Conservation (phyloP, 768 basidiomycete species). For the Gymnopilus dilepis region DNA sequence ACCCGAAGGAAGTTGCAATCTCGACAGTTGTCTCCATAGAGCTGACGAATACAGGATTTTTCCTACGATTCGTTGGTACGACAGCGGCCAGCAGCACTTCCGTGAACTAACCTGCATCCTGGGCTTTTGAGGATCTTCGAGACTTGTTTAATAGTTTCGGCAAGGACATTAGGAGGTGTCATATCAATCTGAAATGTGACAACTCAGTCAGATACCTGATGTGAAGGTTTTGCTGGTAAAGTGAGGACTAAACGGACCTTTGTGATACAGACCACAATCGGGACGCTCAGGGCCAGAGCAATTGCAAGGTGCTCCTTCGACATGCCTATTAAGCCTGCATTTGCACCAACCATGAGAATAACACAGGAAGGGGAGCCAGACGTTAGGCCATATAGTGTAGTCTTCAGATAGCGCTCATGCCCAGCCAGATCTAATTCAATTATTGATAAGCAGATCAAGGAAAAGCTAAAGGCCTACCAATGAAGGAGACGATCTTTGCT, state of each 20-base stretch:
- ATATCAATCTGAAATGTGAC: slow-evolving; percentile 77
- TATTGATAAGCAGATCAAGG: not conserved
- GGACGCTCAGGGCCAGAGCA: slow-evolving; percentile 90
- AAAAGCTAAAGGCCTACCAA: slow-evolving; percentile 51
- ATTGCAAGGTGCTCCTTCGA: slow-evolving; percentile 97
- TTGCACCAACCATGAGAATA: slow-evolving; percentile 92
- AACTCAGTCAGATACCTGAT: not conserved
- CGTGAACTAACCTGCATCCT: slow-evolving; percentile 74
- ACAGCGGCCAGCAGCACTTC: not conserved
- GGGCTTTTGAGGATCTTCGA: slow-evolving; percentile 91
- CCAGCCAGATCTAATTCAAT: slow-evolving; percentile 80
- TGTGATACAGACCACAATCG: slow-evolving; percentile 92
- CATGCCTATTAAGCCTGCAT: slow-evolving; percentile 92
- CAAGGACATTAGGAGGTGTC: slow-evolving; percentile 91
- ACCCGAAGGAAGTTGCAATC: slow-evolving; percentile 72
- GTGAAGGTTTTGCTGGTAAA: not conserved
- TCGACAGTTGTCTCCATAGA: slow-evolving; percentile 83
- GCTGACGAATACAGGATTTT: slow-evolving; percentile 84
- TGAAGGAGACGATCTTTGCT: slow-evolving; percentile 94
- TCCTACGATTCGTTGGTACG: slow-evolving; percentile 46
- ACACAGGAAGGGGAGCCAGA: slow-evolving; percentile 93
- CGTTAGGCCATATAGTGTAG: slow-evolving; percentile 93
- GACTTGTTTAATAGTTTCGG: slow-evolving; percentile 92
- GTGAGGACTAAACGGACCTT: slow-evolving; percentile 59
- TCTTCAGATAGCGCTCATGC: slow-evolving; percentile 91